These are phyloP conservation scores for Dorcoceras hygrometricum DNA, from an alignment of 257 asterid genomes.

Conservation along the genomic window DNA sequence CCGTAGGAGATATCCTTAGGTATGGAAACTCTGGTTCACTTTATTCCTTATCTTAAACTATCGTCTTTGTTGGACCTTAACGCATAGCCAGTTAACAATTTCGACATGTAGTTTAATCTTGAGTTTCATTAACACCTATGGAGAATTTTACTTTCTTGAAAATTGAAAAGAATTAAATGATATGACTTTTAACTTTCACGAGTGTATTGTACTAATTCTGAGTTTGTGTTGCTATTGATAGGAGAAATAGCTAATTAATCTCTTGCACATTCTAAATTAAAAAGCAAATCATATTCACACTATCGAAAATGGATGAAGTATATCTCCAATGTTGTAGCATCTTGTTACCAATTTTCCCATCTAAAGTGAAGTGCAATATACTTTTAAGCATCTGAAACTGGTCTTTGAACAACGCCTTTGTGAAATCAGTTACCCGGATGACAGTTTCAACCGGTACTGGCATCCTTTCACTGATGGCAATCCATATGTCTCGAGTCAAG, in stretches of 20 bases:
- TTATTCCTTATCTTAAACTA: neutral
- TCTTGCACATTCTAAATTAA: neutral
- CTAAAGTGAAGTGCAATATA: neutral
- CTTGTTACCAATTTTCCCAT: neutral
- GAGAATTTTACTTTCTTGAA: neutral
- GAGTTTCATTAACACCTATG: neutral
- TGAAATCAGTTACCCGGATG: constrained; percentile 71
- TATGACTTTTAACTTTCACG: too few relatives aligned
- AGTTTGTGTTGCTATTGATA: too few relatives aligned
- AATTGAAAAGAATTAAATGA: too few relatives aligned
- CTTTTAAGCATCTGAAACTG: constrained; percentile 4
- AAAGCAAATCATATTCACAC: neutral
- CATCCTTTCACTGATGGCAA: constrained; percentile 45
- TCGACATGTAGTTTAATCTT: too few relatives aligned
- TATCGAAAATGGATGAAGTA: neutral
- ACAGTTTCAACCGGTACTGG: constrained; percentile 73
- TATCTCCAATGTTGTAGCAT: neutral
- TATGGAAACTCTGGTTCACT: constrained; percentile 25
- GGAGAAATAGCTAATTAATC: too few relatives aligned
- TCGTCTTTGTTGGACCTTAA: neutral
- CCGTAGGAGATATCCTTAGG: constrained; percentile 50
- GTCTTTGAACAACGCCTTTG: constrained; percentile 21
- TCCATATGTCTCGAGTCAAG: constrained; percentile 51
- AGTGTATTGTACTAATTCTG: too few relatives aligned
- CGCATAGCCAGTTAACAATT: neutral